A percentile compares a stretch with the other conserved stretches of the same genome.
These are phyloP conservation scores for Scolecobasidium constrictum DNA, from an alignment of 2,329 filamentous ascomycete species.

Conservation along the genomic window DNA sequence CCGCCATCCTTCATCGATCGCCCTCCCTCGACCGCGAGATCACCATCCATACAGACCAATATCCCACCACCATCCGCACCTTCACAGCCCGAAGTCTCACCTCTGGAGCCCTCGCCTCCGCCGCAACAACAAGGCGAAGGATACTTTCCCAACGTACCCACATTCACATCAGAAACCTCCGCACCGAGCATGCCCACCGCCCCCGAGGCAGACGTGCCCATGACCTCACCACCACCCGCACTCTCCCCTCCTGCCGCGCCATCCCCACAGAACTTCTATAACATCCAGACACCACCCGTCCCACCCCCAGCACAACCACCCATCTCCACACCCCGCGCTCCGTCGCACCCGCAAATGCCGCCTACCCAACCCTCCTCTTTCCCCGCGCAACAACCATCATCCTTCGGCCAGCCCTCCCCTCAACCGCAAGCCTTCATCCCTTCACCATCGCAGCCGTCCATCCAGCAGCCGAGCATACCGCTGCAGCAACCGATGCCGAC, in stretches of 20 bases:
- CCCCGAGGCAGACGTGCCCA: constrained; percentile 5
- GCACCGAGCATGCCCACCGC: constrained; percentile 25
- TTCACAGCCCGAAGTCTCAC: constrained; percentile 35
- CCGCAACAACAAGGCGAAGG: no score
- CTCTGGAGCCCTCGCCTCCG: constrained; percentile 37
- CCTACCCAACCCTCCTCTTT: constrained; percentile 10
- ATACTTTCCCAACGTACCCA: constrained; percentile 48
- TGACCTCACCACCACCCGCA: background rate
- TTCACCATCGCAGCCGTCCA: constrained; percentile 10
- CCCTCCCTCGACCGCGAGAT: constrained; percentile 13
- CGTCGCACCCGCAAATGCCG: constrained; percentile 7
- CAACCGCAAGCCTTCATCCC: background rate
- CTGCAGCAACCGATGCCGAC: constrained; percentile 15
- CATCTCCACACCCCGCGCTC: constrained; percentile 10
- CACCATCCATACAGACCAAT: background rate
- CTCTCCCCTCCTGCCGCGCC: constrained; percentile 8
- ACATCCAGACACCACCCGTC: constrained; percentile 1
- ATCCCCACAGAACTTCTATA: constrained; percentile 14
- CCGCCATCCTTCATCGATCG: constrained; percentile 26
- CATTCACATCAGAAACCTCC: constrained; percentile 28
- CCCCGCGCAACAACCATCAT: no score
- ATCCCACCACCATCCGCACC: constrained; percentile 18
- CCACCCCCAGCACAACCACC: constrained; percentile 9
- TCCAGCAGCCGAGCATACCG: constrained; percentile 15
- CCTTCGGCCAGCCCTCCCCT: background rate